Evolutionary conservation across 176 grass and related monocot genomes (phyloP).

Genomic region (Pontederia paniculata): DNA sequence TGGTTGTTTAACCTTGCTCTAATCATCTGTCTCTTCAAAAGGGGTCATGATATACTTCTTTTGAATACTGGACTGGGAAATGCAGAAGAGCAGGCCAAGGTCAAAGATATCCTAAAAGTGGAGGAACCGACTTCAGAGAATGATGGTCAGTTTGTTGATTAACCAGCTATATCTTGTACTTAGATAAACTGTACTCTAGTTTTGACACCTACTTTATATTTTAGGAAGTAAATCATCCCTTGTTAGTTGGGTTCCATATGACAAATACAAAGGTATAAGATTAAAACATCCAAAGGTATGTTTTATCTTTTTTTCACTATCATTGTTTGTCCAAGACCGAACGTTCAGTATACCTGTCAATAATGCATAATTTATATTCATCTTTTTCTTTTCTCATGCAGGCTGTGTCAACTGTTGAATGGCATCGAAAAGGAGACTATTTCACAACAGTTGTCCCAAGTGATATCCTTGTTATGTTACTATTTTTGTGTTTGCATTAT

Average conservation of each 20-base stretch:
- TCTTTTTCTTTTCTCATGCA: conserved; percentile 28
- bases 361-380: conserved; percentile 10
- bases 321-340: not conserved
- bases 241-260: conserved; percentile 77
- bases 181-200: not conserved
- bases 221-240: conserved; percentile 59
- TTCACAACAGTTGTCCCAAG: conserved; percentile 86
- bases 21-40: conserved; percentile 9
- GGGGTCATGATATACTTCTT: conserved; percentile 66
- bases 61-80: conserved; percentile 65
- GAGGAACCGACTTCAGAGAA: conserved; percentile 34
- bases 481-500: conserved; percentile 1
- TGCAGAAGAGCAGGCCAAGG: conserved; percentile 58
- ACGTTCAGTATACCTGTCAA: not conserved
- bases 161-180: conserved; percentile 11
- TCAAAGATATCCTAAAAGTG: conserved; percentile 45
- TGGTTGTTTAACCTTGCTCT: not conserved
- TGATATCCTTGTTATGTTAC: conserved; percentile 68
- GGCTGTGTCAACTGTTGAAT: conserved; percentile 78
- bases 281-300: conserved; percentile 79
- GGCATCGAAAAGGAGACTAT: conserved; percentile 98
- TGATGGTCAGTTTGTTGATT: conserved; percentile 26
- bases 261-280: conserved; percentile 61
- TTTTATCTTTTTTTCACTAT: not conserved
- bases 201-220: conserved; percentile 20